Percentiles rank a stretch among this genome's conserved stretches.
These are phyloP conservation scores for Trichocomaceae sp. DNA, from an alignment of 2,329 filamentous ascomycete species.

Conservation along the genomic window DNA sequence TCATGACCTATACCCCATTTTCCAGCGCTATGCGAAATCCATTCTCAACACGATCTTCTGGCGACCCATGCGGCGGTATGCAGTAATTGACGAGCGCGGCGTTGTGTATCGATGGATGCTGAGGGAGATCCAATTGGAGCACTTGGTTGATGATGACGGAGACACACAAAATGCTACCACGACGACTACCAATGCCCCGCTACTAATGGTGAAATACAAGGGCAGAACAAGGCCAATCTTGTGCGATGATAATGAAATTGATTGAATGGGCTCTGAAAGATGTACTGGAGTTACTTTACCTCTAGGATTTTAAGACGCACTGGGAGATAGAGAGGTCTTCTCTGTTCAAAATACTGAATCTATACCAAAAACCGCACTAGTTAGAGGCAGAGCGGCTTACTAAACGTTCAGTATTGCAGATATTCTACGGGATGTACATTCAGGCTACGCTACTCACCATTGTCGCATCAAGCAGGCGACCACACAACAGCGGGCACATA, in stretches of 20 bases:
- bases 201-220: background rate
- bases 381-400: background rate
- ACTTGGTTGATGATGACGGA: background rate
- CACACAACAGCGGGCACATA: constrained; percentile 1
- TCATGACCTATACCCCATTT: constrained; percentile 1
- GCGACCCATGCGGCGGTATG: constrained; percentile 4
- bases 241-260: constrained; percentile 7
- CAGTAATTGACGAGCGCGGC: constrained; percentile 3
- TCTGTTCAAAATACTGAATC: background rate
- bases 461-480: background rate
- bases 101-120: constrained; percentile 13
- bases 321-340: background rate
- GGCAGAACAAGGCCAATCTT: background rate
- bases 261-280: constrained; percentile 5
- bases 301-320: background rate
- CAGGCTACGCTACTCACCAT: background rate
- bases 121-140: constrained; percentile 6
- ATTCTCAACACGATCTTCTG: constrained; percentile 12
- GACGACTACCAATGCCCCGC: background rate
- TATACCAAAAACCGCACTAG: background rate
- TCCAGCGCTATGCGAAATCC: constrained; percentile 3
- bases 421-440: background rate
- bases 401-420: background rate
- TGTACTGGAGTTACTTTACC: no score
- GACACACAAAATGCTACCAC: background rate